Evolutionary conservation across 2,329 filamentous ascomycete genomes (phyloP), one percentile per base, ranked within the genome.

Genomic region (Botrytis elliptica): DNA sequence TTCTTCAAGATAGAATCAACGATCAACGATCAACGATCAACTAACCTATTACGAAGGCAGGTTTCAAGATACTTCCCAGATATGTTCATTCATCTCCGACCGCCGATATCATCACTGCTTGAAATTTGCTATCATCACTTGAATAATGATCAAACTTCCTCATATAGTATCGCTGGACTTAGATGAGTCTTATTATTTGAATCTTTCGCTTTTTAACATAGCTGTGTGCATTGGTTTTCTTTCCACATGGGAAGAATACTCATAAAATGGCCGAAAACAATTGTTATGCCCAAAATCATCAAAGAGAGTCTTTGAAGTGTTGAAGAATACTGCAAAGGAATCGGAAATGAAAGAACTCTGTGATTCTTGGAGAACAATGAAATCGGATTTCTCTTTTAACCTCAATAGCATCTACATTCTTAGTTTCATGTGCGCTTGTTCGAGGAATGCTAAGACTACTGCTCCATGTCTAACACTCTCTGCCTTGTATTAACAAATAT

Each of bases 311-410:
- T 38, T 40, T 40, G 10, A 33, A 55, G 49, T 6, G 4, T 29
- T 9, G 49, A n/a, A 18, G 10, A 57, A 42, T 1, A 18, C 40
- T 42, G 25, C 42, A 57, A 42, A n/a, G 36, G 36, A 68, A 42
- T 57, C 18, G 36, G 33, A 55, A 33, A 42, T 68, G 66, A 68
- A 68, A 68, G 66, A 57, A 68, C n/a, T 8, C 33, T 42, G 36
- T 57, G 36, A 42, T 57, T 38, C 38, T 57, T 29, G 25, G 29
- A 42, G 66, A 68, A 68, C 49, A 68, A 68, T 57, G 36, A 42
- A 68, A 33, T 9, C 20, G n/a, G 4, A 42, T 16, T 57, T 20
- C 29, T 57, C 65, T 68, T 68, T 57, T 29, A 55, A 55, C 36
- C 25, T 55, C 36, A 29, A 29, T 29, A 9, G 4, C 36, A 55